Evolutionary conservation across 371 early-diverging fungal genomes (phyloP).

Genomic region (Mortierella sp.): DNA sequence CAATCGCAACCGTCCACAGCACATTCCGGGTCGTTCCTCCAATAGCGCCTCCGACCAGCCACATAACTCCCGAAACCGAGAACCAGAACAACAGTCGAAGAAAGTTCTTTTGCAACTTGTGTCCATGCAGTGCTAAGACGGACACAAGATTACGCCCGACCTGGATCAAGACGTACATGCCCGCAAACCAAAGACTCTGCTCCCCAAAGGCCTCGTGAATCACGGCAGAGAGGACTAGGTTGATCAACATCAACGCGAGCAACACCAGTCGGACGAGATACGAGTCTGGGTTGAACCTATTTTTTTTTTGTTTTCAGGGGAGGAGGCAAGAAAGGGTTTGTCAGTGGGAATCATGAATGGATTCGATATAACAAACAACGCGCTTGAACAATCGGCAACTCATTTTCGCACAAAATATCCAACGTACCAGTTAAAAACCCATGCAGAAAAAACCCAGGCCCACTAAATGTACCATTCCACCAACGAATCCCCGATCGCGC

Average conservation of each 20-base stretch:
- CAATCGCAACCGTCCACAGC: constrained; percentile 42
- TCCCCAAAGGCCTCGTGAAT: constrained; percentile 24
- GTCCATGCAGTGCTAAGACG: constrained; percentile 26
- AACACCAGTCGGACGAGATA: constrained; percentile 43
- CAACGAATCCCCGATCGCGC: not conserved
- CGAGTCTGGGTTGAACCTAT: constrained; percentile 53
- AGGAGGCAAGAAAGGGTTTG: not conserved
- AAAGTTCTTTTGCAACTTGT: constrained; percentile 39
- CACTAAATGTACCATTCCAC: constrained; percentile 14
- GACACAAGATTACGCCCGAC: constrained; percentile 23
- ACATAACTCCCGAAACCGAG: constrained; percentile 16
- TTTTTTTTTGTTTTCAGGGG: not conserved
- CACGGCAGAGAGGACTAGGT: constrained; percentile 37
- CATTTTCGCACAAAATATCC: not conserved
- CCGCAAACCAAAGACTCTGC: constrained; percentile 31
- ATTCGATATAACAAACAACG: no score
- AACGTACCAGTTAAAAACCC: constrained; percentile 45
- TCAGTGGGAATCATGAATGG: not conserved
- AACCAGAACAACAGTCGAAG: constrained; percentile 35
- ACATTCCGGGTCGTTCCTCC: constrained; percentile 42
- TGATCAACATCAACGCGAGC: constrained; percentile 36
- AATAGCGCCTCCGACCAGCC: constrained; percentile 49
- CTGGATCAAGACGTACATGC: constrained; percentile 46
- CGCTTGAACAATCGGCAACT: no score
- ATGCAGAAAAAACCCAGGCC: constrained; percentile 51